These are phyloP conservation scores for Neurospora sp. DNA, from an alignment of 495 filamentous ascomycete species.

Conservation along the genomic window DNA sequence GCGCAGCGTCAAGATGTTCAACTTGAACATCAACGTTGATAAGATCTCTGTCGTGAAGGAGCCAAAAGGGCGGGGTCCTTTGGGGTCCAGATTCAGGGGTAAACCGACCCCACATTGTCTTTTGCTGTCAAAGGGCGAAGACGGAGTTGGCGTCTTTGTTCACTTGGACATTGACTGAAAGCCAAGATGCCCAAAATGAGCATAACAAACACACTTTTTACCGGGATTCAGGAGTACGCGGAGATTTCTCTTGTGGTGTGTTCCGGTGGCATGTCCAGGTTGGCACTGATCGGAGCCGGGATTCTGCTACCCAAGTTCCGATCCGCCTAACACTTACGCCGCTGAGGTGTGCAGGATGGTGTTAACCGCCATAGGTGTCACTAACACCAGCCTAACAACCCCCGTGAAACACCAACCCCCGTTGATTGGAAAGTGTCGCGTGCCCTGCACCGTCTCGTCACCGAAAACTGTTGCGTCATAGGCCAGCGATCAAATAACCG, in stretches of 20 bases:
- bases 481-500: not conserved
- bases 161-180: not conserved
- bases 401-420: not conserved
- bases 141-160: not conserved
- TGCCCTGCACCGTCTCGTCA: not conserved
- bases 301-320: not conserved
- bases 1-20: too few relatives aligned
- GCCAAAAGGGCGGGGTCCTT: not conserved
- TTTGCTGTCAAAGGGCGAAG: not conserved
- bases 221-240: not conserved
- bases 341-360: too few relatives aligned
- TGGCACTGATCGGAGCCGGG: not conserved
- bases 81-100: not conserved
- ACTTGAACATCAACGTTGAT: not conserved
- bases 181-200: not conserved
- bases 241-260: not conserved
- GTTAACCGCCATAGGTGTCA: not conserved
- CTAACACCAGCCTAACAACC: not conserved
- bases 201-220: not conserved
- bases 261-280: not conserved
- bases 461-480: not conserved
- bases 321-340: not conserved
- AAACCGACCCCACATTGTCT: not conserved
- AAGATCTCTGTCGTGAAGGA: not conserved
- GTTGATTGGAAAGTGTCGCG: not conserved